Base-by-base conservation (phyloP, 73 alveolate genomes). In the Blepharisma stoltei region DNA sequence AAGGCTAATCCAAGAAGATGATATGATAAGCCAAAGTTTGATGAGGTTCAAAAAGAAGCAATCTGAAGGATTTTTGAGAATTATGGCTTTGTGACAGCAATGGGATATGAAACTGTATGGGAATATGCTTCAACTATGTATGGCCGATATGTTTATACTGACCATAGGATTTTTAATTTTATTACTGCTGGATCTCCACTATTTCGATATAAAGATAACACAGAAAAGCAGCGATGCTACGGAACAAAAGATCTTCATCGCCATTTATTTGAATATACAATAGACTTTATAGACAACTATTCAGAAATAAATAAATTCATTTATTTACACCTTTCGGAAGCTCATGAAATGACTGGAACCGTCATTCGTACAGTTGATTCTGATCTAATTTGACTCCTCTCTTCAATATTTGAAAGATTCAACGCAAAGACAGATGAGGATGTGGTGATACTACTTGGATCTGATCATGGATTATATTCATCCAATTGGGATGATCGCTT, bases 331-430 rank as follows among this genome's bases (percentile, higher is more conserved):
- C n/a, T 60, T 8, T 14, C 14, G 2, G 46, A 8, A 60, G 73
- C 73, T 25, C 73, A 60, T 60, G 73, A 60, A 25, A 25, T 9
- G 38, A 60, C 73, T 14, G 73, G 48, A 14, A 60, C 46, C 18
- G 46, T 8, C 14, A 14, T 60, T 8, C 14, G 45, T 2, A 14
- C 23, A 8, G 11, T n/a, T 9, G 73, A 60, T 47, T 11, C n/a
- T 18, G 73, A 60, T 60, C 23, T 20, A 9, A 3, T 8, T 14
- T 8, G 23, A 8, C 23, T 60, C 5, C 23, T 14, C 73, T 9
- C 18, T 18, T 8, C 14, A 18, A 1, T 60, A 25, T 18, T 60
- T 8, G 38, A n/a, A 20, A 20, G 18, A 9, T 60, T 32, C 41
- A 32, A 14, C 5, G 5, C 0, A 1, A n/a, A 60, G 2, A 60